Evolutionary conservation across 306 rosid species (phyloP).

Genomic region (Carpinus fangiana): DNA sequence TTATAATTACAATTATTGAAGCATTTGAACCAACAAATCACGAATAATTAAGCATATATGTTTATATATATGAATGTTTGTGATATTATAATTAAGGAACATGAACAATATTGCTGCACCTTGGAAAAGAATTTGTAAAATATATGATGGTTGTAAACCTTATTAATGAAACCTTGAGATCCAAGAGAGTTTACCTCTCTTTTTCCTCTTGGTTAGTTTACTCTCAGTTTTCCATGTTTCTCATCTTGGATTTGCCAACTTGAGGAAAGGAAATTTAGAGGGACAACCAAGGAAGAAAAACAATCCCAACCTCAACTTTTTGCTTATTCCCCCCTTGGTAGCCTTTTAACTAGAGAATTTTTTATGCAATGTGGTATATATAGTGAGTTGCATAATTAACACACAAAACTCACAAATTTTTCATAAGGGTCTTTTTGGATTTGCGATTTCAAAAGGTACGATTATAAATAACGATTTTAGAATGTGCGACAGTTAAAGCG

Average conservation of each 20-base stretch:
- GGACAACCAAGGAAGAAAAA: not conserved
- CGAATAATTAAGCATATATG: not conserved
- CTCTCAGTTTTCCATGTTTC: no score
- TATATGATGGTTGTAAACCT: not conserved
- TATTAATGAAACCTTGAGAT: not conserved
- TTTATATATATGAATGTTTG: not conserved
- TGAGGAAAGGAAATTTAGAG: not conserved
- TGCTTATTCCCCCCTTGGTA: not conserved
- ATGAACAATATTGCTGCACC: not conserved
- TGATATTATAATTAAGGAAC: not conserved
- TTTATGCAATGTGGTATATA: no score
- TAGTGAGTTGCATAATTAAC: no score
- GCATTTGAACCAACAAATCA: not conserved
- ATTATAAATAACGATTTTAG: no score
- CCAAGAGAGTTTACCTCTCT: not conserved
- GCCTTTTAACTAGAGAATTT: no score
- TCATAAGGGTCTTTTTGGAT: no score
- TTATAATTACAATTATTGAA: not conserved
- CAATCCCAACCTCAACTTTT: not conserved
- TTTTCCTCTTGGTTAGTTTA: not conserved
- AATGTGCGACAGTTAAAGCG: no score
- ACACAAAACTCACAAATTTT: no score
- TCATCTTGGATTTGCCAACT: not conserved
- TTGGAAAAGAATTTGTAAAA: not conserved
- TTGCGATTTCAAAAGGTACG: no score